Evolutionary conservation across 2,329 filamentous ascomycete genomes (phyloP).

Genomic region (Pseudogymnoascus sp.): DNA sequence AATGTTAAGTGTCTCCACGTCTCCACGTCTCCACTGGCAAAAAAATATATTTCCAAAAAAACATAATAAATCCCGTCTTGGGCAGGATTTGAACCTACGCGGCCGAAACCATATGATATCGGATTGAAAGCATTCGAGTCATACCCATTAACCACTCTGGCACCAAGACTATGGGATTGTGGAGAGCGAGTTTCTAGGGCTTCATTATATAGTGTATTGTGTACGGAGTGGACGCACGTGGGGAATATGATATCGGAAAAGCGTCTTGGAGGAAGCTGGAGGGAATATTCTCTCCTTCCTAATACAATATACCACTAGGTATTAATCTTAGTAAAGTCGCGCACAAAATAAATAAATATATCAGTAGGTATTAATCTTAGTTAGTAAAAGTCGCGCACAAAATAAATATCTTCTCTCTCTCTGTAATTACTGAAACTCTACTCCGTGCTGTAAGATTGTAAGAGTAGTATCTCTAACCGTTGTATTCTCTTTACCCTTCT

Average conservation of each 20-base stretch:
- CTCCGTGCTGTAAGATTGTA: background rate
- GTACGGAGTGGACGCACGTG: background rate
- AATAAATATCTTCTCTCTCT: background rate
- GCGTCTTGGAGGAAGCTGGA: background rate
- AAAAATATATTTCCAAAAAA: background rate
- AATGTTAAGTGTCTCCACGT: background rate
- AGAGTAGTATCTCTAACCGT: background rate
- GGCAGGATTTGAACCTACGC: constrained; percentile 30
- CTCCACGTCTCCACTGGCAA: background rate
- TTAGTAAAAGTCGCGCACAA: background rate
- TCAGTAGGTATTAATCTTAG: no score
- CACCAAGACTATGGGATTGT: constrained; percentile 15
- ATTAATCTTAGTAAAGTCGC: no score
- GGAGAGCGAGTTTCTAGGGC: background rate
- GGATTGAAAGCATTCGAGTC: constrained; percentile 21
- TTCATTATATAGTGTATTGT: background rate
- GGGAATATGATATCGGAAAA: background rate
- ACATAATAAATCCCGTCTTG: constrained; percentile 12
- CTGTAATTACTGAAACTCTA: background rate
- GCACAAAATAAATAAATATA: background rate
- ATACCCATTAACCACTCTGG: constrained; percentile 30
- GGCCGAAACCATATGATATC: constrained; percentile 29
- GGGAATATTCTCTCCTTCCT: background rate
- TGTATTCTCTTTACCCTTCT: background rate
- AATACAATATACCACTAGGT: background rate